phyloP scores from a whole-genome alignment of 2,329 filamentous ascomycete genomes.

The Beauveria pseudobassiana region DNA sequence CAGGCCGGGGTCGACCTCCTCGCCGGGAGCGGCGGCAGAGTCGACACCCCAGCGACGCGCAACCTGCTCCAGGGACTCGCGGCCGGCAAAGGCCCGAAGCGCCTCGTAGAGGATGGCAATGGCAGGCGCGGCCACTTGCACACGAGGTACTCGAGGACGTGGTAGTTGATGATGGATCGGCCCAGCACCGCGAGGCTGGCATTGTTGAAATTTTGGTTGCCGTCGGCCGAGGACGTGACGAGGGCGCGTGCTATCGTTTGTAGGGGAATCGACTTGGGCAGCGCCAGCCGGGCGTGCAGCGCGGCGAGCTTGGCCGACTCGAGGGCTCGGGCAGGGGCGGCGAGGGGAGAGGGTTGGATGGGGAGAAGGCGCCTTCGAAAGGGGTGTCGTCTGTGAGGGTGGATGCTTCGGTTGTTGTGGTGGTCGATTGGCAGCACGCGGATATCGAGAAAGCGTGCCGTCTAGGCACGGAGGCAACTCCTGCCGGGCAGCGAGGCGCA shows the following conservation, averaged over 20 bases:
- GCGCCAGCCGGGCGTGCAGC: conserved; percentile 78
- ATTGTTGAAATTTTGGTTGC: conserved; percentile 80
- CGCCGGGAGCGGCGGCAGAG: conserved; percentile 73
- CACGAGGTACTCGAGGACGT: conserved; percentile 80
- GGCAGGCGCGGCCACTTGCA: conserved; percentile 83
- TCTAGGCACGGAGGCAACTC: conserved; percentile 18
- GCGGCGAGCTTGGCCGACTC: conserved; percentile 84
- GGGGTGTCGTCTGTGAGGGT: conserved; percentile 16
- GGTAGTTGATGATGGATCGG: conserved; percentile 76
- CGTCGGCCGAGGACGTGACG: conserved; percentile 77
- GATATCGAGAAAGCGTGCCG: conserved; percentile 18
- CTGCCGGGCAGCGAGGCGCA: conserved; percentile 28
- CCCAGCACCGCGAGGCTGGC: conserved; percentile 73
- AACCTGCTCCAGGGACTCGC: conserved; percentile 64
- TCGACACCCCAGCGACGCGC: conserved; percentile 89
- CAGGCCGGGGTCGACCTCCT: conserved; percentile 85
- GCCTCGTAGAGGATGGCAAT: conserved; percentile 81
- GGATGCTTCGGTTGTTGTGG: conserved; percentile 17
- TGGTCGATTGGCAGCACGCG: conserved; percentile 27
- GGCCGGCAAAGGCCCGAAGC: conserved; percentile 76
- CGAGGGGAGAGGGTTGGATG: conserved; percentile 50
- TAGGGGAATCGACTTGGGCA: conserved; percentile 74
- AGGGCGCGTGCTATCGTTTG: conserved; percentile 81
- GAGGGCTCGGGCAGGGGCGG: conserved; percentile 60
- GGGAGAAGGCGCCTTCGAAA: conserved; percentile 14